Conservation (phyloP, 140 eudicot genomes). For the Cichorium intybus region DNA sequence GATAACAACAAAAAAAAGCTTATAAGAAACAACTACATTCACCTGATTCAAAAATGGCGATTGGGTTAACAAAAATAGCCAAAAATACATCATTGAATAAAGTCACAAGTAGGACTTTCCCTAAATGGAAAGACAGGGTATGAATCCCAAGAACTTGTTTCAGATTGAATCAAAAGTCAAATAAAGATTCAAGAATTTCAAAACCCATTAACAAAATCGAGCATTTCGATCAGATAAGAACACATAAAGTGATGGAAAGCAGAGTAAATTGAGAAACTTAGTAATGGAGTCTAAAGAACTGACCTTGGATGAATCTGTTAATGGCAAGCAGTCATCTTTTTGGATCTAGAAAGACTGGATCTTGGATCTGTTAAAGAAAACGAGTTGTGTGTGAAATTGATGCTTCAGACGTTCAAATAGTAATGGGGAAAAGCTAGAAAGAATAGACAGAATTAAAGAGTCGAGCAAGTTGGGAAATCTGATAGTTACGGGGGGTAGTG, state of each 20-base stretch:
- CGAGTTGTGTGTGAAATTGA: background rate
- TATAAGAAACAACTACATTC: conserved; percentile 2
- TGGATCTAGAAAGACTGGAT: conserved; percentile 23
- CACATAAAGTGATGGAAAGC: background rate
- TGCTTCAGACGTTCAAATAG: background rate
- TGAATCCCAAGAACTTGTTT: conserved; percentile 7
- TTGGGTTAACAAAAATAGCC: background rate
- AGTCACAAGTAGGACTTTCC: conserved; percentile 22
- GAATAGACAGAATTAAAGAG: conserved; percentile 7
- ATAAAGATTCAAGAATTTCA: conserved; percentile 19
- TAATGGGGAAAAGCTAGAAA: background rate
- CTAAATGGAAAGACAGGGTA: conserved; percentile 26
- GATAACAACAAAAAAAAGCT: background rate
- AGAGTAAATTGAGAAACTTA: background rate
- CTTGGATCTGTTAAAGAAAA: conserved; percentile 27
- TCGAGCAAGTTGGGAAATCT: conserved; percentile 7
- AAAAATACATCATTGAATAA: conserved; percentile 12
- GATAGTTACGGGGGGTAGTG: conserved; percentile 21
- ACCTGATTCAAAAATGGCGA: conserved; percentile 21
- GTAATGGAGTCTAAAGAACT: conserved; percentile 15
- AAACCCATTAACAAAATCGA: conserved; percentile 26
- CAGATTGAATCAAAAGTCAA: background rate
- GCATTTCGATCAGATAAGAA: background rate
- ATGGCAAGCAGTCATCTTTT: conserved; percentile 1
- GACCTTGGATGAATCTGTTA: conserved; percentile 34